Percentiles rank a stretch among this genome's conserved stretches.
Evolutionary conservation across 108 stramenopile species (phyloP).

Genomic region (Fistulifera pelliculosa): DNA sequence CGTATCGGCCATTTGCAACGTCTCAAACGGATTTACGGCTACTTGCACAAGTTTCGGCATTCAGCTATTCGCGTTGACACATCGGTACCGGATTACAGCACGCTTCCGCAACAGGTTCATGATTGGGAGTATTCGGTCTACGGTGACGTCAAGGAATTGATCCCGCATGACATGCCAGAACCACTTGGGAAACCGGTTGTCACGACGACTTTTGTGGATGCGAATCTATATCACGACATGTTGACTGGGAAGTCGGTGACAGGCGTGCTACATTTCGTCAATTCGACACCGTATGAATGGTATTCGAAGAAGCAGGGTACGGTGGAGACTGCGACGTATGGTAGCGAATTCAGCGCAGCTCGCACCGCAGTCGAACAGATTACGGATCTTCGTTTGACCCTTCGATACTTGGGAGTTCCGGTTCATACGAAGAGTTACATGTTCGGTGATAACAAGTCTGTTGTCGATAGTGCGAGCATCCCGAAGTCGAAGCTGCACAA

Average conservation of each 20-base stretch:
- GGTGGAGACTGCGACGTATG: too few species aligned
- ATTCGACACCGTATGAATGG: slow-evolving; percentile 2
- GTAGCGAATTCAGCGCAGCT: too few species aligned
- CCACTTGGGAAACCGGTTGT: slow-evolving; percentile 11
- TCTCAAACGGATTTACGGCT: slow-evolving; percentile 16
- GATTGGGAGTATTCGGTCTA: slow-evolving; percentile 7
- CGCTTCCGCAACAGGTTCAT: neutral
- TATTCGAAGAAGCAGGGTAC: slow-evolving; percentile 7
- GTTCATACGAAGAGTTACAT: too few species aligned
- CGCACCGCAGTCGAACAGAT: too few species aligned
- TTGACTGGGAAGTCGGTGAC: slow-evolving; percentile 3
- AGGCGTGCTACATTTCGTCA: slow-evolving; percentile 7
- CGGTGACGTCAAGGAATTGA: slow-evolving; percentile 5
- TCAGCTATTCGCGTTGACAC: slow-evolving; percentile 1
- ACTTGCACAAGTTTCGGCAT: slow-evolving; percentile 12
- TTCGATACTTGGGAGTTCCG: too few species aligned
- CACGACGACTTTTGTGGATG: slow-evolving; percentile 14
- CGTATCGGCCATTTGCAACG: neutral
- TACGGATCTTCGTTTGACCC: too few species aligned
- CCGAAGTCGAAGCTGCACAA: too few species aligned
- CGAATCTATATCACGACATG: slow-evolving; percentile 15
- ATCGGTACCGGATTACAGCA: neutral
- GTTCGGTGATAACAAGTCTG: too few species aligned
- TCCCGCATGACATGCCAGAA: slow-evolving; percentile 6
- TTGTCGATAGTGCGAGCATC: too few species aligned